Percentiles rank a stretch among this genome's conserved stretches.
phyloP scores from a whole-genome alignment of 2,329 filamentous ascomycete genomes.

The Sordariomycetes sp. region DNA sequence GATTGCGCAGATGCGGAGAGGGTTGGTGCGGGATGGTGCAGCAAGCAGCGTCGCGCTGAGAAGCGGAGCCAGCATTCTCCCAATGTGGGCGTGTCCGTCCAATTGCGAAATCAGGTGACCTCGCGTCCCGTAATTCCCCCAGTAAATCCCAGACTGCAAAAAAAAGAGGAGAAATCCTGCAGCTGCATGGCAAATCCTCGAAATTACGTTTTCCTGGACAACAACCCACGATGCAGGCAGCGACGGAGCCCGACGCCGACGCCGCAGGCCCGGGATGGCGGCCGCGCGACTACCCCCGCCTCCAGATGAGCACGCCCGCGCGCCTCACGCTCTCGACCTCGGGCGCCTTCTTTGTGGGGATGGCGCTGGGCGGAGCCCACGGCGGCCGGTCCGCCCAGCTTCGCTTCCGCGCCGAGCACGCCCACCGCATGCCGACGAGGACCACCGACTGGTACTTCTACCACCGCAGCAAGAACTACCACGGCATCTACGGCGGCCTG shows the following conservation, averaged over 20 bases:
- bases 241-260: background rate
- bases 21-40: background rate
- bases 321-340: slow-evolving; percentile 56
- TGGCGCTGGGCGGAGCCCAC: slow-evolving; percentile 59
- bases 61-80: background rate
- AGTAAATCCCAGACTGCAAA: background rate
- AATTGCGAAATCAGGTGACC: slow-evolving; percentile 18
- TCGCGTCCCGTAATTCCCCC: slow-evolving; percentile 10
- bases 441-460: slow-evolving; percentile 95
- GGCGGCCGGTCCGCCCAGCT: slow-evolving; percentile 66
- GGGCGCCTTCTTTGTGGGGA: slow-evolving; percentile 57
- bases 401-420: slow-evolving; percentile 90
- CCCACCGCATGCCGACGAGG: slow-evolving; percentile 77
- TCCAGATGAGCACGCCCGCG: slow-evolving; percentile 52
- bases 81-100: background rate
- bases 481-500: slow-evolving; percentile 65
- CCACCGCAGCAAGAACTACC: slow-evolving; percentile 96
- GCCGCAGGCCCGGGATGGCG: background rate
- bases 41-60: background rate
- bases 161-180: background rate
- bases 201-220: background rate
- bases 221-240: background rate
- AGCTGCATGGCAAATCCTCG: background rate
- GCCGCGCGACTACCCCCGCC: slow-evolving; percentile 23
- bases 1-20: background rate